These are phyloP conservation scores for Linum lewisii DNA, from an alignment of 345 rosid genomes.

Conservation along the genomic window DNA sequence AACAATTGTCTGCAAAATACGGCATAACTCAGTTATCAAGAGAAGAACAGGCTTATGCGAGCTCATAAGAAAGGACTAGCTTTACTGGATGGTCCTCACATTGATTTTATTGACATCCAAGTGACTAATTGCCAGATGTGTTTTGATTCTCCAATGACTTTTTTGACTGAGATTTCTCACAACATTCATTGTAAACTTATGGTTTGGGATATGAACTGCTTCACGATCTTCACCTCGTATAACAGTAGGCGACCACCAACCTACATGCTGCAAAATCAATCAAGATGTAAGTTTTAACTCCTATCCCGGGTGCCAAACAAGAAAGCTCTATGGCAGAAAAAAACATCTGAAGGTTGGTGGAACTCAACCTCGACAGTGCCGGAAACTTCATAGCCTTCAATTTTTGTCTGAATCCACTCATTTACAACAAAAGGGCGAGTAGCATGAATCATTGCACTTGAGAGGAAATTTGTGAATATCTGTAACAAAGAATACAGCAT, in stretches of 20 bases:
- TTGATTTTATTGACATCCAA: conserved; percentile 63
- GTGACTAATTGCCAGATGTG: conserved; percentile 79
- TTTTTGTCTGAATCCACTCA: conserved; percentile 96
- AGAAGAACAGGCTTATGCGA: background rate
- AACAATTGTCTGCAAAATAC: conserved; percentile 50
- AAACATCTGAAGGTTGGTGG: background rate
- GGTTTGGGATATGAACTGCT: conserved; percentile 88
- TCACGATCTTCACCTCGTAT: conserved; percentile 86
- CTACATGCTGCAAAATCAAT: conserved; percentile 50
- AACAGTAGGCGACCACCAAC: conserved; percentile 91
- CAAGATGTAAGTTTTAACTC: background rate
- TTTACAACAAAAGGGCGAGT: conserved; percentile 78
- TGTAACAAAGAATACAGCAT: conserved; percentile 21
- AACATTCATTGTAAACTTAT: conserved; percentile 65
- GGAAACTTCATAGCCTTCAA: conserved; percentile 93
- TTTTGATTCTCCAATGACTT: conserved; percentile 88
- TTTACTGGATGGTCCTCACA: conserved; percentile 38
- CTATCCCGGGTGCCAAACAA: background rate
- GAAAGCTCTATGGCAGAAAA: too few species aligned
- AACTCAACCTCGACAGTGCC: conserved; percentile 90
- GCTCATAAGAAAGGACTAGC: background rate
- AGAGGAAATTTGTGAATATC: conserved; percentile 91
- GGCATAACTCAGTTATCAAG: background rate
- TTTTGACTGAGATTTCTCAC: conserved; percentile 84
- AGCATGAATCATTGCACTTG: conserved; percentile 87